Evolutionary conservation across 2,329 filamentous ascomycete genomes (phyloP).

Genomic region (Alternaria angustiovoidea): DNA sequence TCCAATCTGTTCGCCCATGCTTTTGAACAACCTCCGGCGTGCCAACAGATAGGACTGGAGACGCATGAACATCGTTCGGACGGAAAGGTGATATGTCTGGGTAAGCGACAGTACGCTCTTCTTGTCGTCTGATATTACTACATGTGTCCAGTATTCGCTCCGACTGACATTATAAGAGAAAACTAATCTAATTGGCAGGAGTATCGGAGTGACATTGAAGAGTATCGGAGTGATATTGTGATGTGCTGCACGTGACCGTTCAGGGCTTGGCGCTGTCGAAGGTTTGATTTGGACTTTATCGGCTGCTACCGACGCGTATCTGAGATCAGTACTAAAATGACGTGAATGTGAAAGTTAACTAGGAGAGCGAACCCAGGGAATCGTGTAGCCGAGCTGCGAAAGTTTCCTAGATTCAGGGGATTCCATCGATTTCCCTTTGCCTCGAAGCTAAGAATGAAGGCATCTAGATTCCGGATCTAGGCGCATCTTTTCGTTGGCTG

Average conservation of each 20-base stretch:
- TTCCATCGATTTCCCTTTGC: neutral
- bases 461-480: conserved; percentile 2
- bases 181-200: neutral
- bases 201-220: neutral
- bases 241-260: neutral
- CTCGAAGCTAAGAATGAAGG: neutral
- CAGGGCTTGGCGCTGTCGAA: neutral
- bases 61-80: neutral
- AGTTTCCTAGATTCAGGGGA: neutral
- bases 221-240: neutral
- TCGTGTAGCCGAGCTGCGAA: neutral
- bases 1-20: neutral
- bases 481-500: conserved; percentile 1
- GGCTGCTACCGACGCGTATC: conserved; percentile 1
- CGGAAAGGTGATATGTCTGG: neutral
- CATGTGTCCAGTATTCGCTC: neutral
- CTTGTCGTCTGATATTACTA: neutral
- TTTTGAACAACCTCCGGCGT: neutral
- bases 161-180: neutral
- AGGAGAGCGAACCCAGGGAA: neutral
- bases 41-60: neutral
- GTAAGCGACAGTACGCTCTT: neutral
- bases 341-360: conserved; percentile 1
- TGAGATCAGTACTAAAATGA: conserved; percentile 1
- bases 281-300: conserved; percentile 1